Evolutionary conservation across 805 yeast genomes (phyloP).

Genomic region (Yarrowia sp.): DNA sequence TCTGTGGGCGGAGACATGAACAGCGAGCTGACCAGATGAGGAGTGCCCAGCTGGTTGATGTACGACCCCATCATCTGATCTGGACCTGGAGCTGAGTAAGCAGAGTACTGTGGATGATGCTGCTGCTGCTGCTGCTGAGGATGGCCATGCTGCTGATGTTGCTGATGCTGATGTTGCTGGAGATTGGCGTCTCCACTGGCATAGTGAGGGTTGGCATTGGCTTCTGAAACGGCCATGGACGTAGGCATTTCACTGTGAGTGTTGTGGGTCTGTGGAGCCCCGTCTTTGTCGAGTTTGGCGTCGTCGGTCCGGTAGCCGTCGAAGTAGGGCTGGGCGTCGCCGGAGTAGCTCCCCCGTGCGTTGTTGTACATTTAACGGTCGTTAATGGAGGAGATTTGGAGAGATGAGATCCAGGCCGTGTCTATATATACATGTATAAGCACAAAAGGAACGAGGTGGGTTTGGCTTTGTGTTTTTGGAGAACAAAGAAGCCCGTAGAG

Average conservation of each 20-base stretch:
- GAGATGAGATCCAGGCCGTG: neutral
- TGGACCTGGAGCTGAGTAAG: neutral
- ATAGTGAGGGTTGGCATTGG: neutral
- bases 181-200: neutral
- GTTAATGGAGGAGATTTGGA: neutral
- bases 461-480: neutral
- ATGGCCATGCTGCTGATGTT: neutral
- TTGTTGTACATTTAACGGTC: neutral
- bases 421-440: constrained; percentile 5
- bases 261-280: too few species aligned
- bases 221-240: neutral
- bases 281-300: neutral
- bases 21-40: constrained; percentile 5
- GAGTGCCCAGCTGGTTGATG: neutral
- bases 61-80: constrained; percentile 13
- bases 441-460: neutral
- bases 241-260: too few species aligned
- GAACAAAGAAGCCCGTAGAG: neutral
- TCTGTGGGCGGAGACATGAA: constrained; percentile 3
- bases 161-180: neutral
- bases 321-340: neutral
- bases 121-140: neutral
- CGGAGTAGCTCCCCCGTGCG: neutral
- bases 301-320: neutral
- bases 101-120: neutral